phyloP scores from a whole-genome alignment of 129 eudicot species.

The Chrysanthemum seticuspe region DNA sequence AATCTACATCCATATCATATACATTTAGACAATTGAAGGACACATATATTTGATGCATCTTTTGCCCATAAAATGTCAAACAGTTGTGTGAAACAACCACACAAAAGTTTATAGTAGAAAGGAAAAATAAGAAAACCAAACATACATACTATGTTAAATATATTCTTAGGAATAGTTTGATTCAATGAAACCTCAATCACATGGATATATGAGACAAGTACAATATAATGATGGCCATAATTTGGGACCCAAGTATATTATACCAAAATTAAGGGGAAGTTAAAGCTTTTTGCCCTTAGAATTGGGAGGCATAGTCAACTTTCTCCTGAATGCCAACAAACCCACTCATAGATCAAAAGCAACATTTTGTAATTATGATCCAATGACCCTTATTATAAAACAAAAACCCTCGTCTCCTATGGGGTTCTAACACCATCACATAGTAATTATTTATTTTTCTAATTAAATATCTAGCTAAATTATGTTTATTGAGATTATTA shows the following conservation, averaged over 20 bases:
- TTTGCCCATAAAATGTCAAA: too few species aligned
- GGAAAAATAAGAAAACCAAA: background rate
- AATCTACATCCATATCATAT: too few species aligned
- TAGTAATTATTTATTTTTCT: too few species aligned
- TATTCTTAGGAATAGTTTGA: slow-evolving; percentile 5
- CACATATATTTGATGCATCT: too few species aligned
- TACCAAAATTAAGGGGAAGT: slow-evolving; percentile 23
- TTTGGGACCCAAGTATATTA: slow-evolving; percentile 25
- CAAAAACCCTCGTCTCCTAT: background rate
- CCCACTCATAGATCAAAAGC: slow-evolving; percentile 21
- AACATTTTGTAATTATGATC: slow-evolving; percentile 20
- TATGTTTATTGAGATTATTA: too few species aligned
- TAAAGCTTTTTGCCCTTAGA: slow-evolving; percentile 11
- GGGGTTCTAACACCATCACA: background rate
- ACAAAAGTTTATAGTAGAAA: background rate
- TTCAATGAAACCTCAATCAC: slow-evolving; percentile 18
- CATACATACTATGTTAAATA: background rate
- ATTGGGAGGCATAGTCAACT: slow-evolving; percentile 21
- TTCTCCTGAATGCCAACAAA: slow-evolving; percentile 30
- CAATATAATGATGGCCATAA: slow-evolving; percentile 23
- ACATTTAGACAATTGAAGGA: too few species aligned
- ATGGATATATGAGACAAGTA: slow-evolving; percentile 27
- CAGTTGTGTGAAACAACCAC: too few species aligned
- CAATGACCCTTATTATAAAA: background rate
- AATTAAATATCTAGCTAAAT: too few species aligned